phyloP scores from a whole-genome alignment of 2,329 filamentous ascomycete species.

The Ciborinia camelliae region DNA sequence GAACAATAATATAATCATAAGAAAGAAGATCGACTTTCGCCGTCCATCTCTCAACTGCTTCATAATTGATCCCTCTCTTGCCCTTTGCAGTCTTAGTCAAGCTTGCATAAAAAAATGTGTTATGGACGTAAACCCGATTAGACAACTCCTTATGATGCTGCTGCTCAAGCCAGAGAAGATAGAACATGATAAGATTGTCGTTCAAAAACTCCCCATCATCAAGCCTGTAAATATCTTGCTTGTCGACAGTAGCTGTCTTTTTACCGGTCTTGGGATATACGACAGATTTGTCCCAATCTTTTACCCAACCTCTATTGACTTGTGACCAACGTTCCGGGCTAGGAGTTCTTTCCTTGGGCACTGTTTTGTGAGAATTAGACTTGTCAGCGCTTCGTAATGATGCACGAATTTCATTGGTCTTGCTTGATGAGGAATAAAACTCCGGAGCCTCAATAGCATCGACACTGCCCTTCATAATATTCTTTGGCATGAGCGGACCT shows the following conservation, averaged over 20 bases:
- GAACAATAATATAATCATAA: slow-evolving; percentile 86
- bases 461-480: background rate
- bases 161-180: slow-evolving; percentile 69
- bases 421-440: slow-evolving; percentile 9
- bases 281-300: slow-evolving; percentile 55
- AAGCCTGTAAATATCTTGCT: slow-evolving; percentile 70
- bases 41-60: slow-evolving; percentile 84
- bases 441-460: background rate
- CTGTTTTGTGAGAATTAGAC: background rate
- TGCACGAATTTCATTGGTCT: slow-evolving; percentile 17
- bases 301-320: slow-evolving; percentile 50
- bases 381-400: slow-evolving; percentile 20
- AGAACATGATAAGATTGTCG: slow-evolving; percentile 88
- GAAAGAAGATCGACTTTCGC: slow-evolving; percentile 77
- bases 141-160: slow-evolving; percentile 53
- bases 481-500: background rate
- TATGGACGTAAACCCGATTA: slow-evolving; percentile 79
- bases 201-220: slow-evolving; percentile 86
- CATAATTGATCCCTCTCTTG: slow-evolving; percentile 70
- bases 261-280: slow-evolving; percentile 57
- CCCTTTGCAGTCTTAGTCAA: slow-evolving; percentile 59
- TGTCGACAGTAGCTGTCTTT: slow-evolving; percentile 63
- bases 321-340: slow-evolving; percentile 47
- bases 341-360: slow-evolving; percentile 19
- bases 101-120: slow-evolving; percentile 84